A percentile compares a stretch with the other conserved stretches of the same genome.
Evolutionary conservation across 192 early-diverging fungal genomes (phyloP).

Genomic region (Podila epicladia): DNA sequence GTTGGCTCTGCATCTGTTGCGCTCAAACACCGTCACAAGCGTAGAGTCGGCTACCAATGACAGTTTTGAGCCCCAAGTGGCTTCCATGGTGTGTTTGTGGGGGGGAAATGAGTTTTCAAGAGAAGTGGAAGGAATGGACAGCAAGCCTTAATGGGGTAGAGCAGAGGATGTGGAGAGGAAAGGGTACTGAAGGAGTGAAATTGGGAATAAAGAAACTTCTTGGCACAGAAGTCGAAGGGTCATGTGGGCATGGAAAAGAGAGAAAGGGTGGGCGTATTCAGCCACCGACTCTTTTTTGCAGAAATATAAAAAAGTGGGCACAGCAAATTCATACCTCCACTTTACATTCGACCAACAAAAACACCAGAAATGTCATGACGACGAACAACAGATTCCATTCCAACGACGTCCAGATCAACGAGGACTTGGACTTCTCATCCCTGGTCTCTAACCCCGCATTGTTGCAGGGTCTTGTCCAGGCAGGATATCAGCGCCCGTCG

Average conservation of each 20-base stretch:
- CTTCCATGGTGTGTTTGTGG: slow-evolving; percentile 15
- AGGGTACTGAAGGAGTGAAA: not conserved
- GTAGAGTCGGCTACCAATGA: slow-evolving; percentile 68
- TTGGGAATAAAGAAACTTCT: not conserved
- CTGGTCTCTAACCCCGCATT: slow-evolving; percentile 54
- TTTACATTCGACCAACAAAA: too few species aligned
- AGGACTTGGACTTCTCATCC: slow-evolving; percentile 62
- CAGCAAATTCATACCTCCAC: too few species aligned
- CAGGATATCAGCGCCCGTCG: slow-evolving; percentile 68
- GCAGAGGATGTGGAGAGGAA: not conserved
- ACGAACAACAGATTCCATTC: slow-evolving; percentile 46
- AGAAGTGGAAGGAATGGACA: not conserved
- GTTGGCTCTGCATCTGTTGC: slow-evolving; percentile 59
- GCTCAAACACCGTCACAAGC: slow-evolving; percentile 61
- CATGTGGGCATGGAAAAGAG: not conserved
- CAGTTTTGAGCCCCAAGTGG: slow-evolving; percentile 54
- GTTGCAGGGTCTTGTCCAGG: slow-evolving; percentile 52
- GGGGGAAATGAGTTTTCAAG: not conserved
- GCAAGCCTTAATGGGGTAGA: not conserved
- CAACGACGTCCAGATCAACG: slow-evolving; percentile 61
- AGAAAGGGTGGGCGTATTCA: too few species aligned
- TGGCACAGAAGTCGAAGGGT: slow-evolving; percentile 1
- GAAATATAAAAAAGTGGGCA: too few species aligned
- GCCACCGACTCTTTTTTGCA: too few species aligned
- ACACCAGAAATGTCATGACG: slow-evolving; percentile 21